A percentile compares a stretch with the other conserved stretches of the same genome.
Evolutionary conservation across 352 stramenopile genomes (phyloP).

Genomic region (Phytophthora syringae): DNA sequence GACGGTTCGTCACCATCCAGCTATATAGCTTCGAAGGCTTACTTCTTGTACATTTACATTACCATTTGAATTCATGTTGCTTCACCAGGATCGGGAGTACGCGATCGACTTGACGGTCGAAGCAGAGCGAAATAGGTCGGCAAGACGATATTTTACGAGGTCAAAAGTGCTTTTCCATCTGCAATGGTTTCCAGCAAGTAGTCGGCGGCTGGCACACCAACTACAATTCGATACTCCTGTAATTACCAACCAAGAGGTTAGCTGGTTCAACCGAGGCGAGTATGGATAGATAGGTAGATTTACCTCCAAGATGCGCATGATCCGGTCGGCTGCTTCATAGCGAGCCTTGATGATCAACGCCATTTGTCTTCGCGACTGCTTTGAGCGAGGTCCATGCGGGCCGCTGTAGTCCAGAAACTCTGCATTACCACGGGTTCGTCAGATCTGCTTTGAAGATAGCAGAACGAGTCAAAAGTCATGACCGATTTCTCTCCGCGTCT

Average conservation of each 20-base stretch:
- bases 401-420: constrained; percentile 33
- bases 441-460: constrained; percentile 1
- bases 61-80: neutral
- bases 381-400: constrained; percentile 28
- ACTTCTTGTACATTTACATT: neutral
- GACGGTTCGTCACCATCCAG: neutral
- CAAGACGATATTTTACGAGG: neutral
- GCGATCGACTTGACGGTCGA: neutral
- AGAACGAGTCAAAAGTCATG: constrained; percentile 4
- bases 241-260: constrained; percentile 1
- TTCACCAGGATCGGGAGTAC: neutral
- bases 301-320: constrained; percentile 83
- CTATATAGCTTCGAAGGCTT: neutral
- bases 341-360: constrained; percentile 58
- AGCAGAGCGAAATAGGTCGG: neutral
- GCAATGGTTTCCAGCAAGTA: constrained; percentile 47
- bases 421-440: constrained; percentile 15
- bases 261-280: neutral
- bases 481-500: constrained; percentile 71
- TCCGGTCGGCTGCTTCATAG: constrained; percentile 70
- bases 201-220: constrained; percentile 40
- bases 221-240: constrained; percentile 56
- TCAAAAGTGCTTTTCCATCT: constrained; percentile 30
- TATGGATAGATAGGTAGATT: neutral
- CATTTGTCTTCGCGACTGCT: constrained; percentile 45